phyloP scores from a whole-genome alignment of 2,329 filamentous ascomycete genomes.

The Colletotrichum musicola region DNA sequence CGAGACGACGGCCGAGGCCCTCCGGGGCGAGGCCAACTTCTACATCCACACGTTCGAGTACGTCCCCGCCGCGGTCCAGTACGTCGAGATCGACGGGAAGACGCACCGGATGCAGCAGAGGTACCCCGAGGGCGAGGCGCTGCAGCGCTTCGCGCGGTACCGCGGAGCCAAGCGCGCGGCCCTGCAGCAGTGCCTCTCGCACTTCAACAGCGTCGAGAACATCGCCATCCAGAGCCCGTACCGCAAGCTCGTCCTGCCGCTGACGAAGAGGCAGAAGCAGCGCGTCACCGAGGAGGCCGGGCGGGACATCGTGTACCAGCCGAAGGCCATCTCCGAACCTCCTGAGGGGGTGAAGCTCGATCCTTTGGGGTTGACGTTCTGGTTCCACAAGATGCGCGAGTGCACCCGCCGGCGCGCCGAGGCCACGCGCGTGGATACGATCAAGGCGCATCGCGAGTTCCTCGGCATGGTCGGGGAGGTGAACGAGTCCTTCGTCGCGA shows the following conservation, averaged over 20 bases:
- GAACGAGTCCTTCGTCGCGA: slow-evolving; percentile 26
- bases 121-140: slow-evolving; percentile 41
- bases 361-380: slow-evolving; percentile 48
- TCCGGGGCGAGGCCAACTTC: slow-evolving; percentile 38
- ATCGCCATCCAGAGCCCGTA: slow-evolving; percentile 50
- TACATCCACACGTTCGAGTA: slow-evolving; percentile 25
- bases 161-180: slow-evolving; percentile 60
- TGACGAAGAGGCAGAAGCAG: slow-evolving; percentile 42
- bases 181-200: slow-evolving; percentile 57
- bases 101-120: neutral
- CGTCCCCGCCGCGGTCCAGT: slow-evolving; percentile 40
- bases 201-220: slow-evolving; percentile 54
- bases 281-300: slow-evolving; percentile 28
- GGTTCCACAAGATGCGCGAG: slow-evolving; percentile 44
- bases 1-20: slow-evolving; percentile 20
- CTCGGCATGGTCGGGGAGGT: neutral
- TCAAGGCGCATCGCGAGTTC: slow-evolving; percentile 40
- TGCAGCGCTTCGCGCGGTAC: slow-evolving; percentile 48
- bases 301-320: slow-evolving; percentile 30
- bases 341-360: slow-evolving; percentile 41
- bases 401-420: slow-evolving; percentile 42
- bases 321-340: slow-evolving; percentile 28
- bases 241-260: slow-evolving; percentile 53
- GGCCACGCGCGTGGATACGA: slow-evolving; percentile 43
- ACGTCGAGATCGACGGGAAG: slow-evolving; percentile 15